Evolutionary conservation across 768 basidiomycete species (phyloP), one percentile per base, ranked within the genome.

Genomic region (Crassisporium funariophilum): DNA sequence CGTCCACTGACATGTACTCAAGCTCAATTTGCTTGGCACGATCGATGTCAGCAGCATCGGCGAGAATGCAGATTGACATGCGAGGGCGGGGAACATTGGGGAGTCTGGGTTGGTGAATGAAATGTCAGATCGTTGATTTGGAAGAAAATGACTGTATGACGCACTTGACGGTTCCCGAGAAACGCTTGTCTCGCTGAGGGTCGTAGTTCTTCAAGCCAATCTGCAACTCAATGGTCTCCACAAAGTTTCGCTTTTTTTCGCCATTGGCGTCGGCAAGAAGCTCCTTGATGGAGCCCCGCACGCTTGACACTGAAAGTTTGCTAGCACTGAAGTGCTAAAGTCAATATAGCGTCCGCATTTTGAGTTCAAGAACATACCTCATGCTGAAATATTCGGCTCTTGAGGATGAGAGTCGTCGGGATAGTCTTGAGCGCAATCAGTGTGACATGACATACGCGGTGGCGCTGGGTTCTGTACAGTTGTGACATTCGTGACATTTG

Each of bases 141-240:
- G 5, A 35, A 6, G 10, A 23, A 41, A 40, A 25, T 35, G 16
- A 4, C 1, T 37, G 2, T 10, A 22, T 24, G 21, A 68, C 80
- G 50, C 56, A 94, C 94, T 95, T 95, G 75, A 95, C 92, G 41
- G 93, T 97, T 64, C 93, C 93, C 56, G 92, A 95, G 90, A 99
- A 98, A 92, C 97, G 97, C 81, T 98, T 99, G 75, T 99, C 97
- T 56, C 97, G 81, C 84, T 98, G 97, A 60, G 97, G 95, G 72
- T 99, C 94, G 77, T 97, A 97, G 83, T 97, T 97, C 80, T 95
- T 97, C 64, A 97, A 82, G 58, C 94, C 94, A 60, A 97, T 91
- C 71, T 95, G 93, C 59, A 97, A 81, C 71, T 97, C 94, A 65
- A 95, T 86, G 47, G 94, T 97, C 81, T 95, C 93, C 54, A 94